Evolutionary conservation across 129 eudicot species (phyloP).

Genomic region (Rutidosis leptorrhynchoides): DNA sequence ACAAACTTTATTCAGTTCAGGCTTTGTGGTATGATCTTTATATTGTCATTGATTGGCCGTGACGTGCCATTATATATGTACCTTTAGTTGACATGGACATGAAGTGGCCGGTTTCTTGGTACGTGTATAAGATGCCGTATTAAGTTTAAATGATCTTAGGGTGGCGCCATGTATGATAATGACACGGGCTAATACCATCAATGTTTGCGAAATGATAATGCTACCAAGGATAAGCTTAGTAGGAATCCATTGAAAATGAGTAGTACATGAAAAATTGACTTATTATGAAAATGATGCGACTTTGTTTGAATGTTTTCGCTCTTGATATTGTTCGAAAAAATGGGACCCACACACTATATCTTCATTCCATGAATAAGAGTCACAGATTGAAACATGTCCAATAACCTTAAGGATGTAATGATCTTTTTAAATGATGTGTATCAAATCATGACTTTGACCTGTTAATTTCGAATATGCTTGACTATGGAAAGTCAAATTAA

Average conservation of each 20-base stretch:
- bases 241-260: conserved; percentile 1
- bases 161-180: neutral
- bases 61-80: neutral
- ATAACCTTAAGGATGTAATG: neutral
- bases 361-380: neutral
- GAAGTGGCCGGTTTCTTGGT: neutral
- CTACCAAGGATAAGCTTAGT: neutral
- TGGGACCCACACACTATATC: neutral
- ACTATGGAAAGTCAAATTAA: conserved; percentile 6
- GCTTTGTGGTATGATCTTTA: neutral
- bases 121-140: neutral
- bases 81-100: neutral
- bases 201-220: neutral
- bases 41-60: neutral
- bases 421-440: neutral
- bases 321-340: neutral
- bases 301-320: conserved; percentile 2
- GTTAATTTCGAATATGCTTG: neutral
- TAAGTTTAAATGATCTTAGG: neutral
- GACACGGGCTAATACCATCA: neutral
- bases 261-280: neutral
- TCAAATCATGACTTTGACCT: neutral
- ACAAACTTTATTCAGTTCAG: neutral
- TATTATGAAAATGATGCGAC: conserved; percentile 9
- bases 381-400: neutral